A percentile compares a stretch with the other conserved stretches of the same genome.
Evolutionary conservation across 2,329 filamentous ascomycete species (phyloP).

Genomic region (Apiospora koreana): DNA sequence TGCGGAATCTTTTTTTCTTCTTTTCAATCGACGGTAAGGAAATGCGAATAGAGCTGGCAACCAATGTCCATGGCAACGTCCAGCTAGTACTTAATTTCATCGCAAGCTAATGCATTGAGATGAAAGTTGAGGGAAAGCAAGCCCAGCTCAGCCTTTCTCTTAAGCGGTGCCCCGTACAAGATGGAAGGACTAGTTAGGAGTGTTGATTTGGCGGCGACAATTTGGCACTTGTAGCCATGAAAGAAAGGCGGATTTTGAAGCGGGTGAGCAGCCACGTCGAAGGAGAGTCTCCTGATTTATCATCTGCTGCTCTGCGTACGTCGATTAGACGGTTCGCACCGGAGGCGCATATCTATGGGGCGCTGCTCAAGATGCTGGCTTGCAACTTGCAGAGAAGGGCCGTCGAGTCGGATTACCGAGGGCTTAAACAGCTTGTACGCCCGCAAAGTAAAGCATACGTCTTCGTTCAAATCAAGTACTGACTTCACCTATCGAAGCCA

Average conservation of each 20-base stretch:
- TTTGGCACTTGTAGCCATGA: neutral
- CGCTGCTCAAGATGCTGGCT: neutral
- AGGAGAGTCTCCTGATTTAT: neutral
- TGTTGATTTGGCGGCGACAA: neutral
- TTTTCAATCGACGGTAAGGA: neutral
- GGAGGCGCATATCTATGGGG: neutral
- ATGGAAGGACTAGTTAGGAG: neutral
- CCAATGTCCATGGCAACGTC: neutral
- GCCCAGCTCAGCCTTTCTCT: neutral
- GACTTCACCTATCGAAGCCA: neutral
- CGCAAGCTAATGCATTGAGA: neutral
- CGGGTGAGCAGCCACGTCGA: neutral
- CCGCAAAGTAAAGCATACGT: neutral
- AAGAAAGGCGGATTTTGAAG: neutral
- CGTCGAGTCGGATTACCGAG: neutral
- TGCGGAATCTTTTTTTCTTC: neutral
- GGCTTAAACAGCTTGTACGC: neutral
- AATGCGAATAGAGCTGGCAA: neutral
- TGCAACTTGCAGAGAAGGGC: neutral
- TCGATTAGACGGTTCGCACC: neutral
- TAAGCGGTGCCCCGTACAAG: neutral
- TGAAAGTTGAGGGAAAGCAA: neutral
- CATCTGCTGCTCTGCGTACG: neutral
- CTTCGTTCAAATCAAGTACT: neutral
- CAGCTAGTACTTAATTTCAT: neutral